Evolutionary conservation across 495 filamentous ascomycete species (phyloP), one percentile per base, ranked within the genome.

Genomic region (Xylaria acuta): DNA sequence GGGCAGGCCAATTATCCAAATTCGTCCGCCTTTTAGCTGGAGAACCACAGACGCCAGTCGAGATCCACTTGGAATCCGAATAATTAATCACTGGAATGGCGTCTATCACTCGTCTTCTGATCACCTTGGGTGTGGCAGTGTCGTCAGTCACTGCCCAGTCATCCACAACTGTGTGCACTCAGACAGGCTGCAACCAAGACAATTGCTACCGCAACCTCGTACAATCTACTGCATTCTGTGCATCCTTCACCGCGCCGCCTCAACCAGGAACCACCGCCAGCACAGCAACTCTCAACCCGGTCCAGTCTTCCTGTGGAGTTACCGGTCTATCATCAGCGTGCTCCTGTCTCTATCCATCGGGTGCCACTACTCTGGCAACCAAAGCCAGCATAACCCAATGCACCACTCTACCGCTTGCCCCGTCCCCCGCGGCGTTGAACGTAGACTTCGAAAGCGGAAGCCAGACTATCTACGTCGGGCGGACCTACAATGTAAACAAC

Each of bases 381-480:
- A 14, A 36, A 36, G 64, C 64, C 20, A 66, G 43, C 64, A 66
- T 66, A 66, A 66, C 64, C 45, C 64, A 66, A 51, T 66, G 64
- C 45, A 51, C 64, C 22, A 53, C 45, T n/a, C 16, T 66, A 9
- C 43, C 64, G 3, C 64, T 66, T 14, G 64, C 64, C 25, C 64
- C 64, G 16, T 66, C 64, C 8, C 64, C 64, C 16, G 53, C 64
- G 18, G 64, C 64, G 9, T n/a, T 66, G 6, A 66, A 32, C 30
- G 64, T 51, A 5, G 25, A 66, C 30, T 66, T 66, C 30, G 64
- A 66, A 14, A 66, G 45, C 20, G 64, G 45, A 12, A 38, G 20
- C 20, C 27, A 66, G 16, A 43, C 27, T 14, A 66, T 66, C 36
- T 66, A 66, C 18, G 64, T 66, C 20, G 64, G 43, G 8, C 25